Conservation (phyloP, 164 flowering plant genomes). For the Liriodendron chinense region DNA sequence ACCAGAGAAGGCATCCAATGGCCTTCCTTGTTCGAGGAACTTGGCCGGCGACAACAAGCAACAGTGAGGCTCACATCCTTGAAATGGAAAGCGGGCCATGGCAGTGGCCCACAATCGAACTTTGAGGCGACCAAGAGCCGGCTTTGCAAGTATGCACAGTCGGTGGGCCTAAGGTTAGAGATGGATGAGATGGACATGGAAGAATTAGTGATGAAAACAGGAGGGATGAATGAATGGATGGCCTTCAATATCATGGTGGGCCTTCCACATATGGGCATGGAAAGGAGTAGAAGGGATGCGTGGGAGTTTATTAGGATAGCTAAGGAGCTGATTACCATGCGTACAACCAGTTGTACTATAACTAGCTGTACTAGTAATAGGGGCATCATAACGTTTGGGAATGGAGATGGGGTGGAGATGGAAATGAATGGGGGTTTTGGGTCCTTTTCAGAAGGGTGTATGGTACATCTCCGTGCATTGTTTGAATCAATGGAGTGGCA, state of each 20-base stretch:
- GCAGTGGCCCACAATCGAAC: too few species aligned
- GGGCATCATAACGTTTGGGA: constrained; percentile 31
- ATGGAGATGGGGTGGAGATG: too few species aligned
- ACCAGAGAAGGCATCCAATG: too few species aligned
- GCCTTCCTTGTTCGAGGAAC: too few species aligned
- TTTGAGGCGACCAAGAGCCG: constrained; percentile 41
- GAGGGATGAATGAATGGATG: too few species aligned
- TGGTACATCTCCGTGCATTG: constrained; percentile 28
- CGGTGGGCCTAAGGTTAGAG: constrained; percentile 29
- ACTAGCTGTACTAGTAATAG: neutral
- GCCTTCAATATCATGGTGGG: too few species aligned
- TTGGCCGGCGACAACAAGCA: constrained; percentile 43
- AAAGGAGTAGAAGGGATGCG: constrained; percentile 16
- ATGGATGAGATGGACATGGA: constrained; percentile 53
- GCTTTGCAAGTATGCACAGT: constrained; percentile 35
- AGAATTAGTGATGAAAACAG: too few species aligned
- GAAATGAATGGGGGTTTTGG: too few species aligned
- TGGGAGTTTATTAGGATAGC: constrained; percentile 25
- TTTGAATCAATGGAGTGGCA: constrained; percentile 32
- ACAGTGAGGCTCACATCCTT: constrained; percentile 37
- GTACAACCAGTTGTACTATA: too few species aligned
- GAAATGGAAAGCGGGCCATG: constrained; percentile 19
- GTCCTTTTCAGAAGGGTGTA: too few species aligned
- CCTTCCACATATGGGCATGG: constrained; percentile 35
- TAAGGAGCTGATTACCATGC: too few species aligned